Evolutionary conservation across 345 rosid species (phyloP), one percentile per base, ranked within the genome.

Genomic region (Arabis hirsuta): DNA sequence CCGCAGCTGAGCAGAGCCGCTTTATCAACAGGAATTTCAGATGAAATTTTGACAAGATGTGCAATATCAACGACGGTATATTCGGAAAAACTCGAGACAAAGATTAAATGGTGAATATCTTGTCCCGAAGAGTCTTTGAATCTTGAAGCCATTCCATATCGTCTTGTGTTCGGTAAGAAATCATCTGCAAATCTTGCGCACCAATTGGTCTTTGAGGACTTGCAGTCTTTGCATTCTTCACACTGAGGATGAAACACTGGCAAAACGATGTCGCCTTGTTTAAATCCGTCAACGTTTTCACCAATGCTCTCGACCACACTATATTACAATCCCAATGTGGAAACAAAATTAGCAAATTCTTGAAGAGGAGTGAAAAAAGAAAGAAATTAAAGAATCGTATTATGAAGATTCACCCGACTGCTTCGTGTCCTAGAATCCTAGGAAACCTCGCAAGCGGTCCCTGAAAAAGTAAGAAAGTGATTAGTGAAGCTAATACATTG

Each of bases 281-380:
- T 73, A 38, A 88, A 79, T 62, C 81, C 90, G 3, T 82, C 78
- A 50, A 88, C 92, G 7, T 76, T 12, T 45, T 82, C 87, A 2
- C 98, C 96, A 11, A 81, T 82, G 27, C 98, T 92, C 83, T 92
- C 96, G 12, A 88, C 92, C 71, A 85, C 81, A 32, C 97, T 89
- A 6, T 12, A 24, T 52, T 52, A 54, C 11, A 13, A 27, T 7
- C 3, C 45, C 50, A 59, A 13, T n/a, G 11, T 12, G 12, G 4
- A 41, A 36, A 12, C 12, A 52, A 2, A 6, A 9, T 54, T 55
- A 46, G 16, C 38, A 20, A 11, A 32, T 72, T 63, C 7, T 43
- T 45, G 71, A 72, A 20, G n/a, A 38, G 19, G 12, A 53, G 12
- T 8, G 62, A 20, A 39, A 27, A 22, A 22, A 22, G 0, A 22